Percentiles rank a stretch among this genome's conserved stretches.
phyloP scores from a whole-genome alignment of 139 green algal species.

The Chlorella sp. region DNA sequence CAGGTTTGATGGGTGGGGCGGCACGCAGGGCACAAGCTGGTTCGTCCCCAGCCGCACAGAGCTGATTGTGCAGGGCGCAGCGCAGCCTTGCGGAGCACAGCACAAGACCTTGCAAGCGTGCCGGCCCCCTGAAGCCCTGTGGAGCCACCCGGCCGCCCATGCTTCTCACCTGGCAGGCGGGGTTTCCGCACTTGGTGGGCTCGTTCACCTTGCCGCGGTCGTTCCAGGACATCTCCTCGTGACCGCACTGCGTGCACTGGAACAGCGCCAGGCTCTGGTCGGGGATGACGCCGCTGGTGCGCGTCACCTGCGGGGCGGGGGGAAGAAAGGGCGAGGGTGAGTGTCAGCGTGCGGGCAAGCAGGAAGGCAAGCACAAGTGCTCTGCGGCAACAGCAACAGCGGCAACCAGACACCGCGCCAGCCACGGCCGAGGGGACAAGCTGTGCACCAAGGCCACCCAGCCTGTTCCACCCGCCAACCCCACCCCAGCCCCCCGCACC shows the following conservation, averaged over 20 bases:
- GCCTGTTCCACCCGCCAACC: no score
- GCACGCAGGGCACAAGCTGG: not conserved
- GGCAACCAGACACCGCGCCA: no score
- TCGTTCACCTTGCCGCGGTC: slow-evolving; percentile 81
- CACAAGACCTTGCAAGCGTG: not conserved
- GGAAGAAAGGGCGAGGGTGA: no score
- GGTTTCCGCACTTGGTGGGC: slow-evolving; percentile 70
- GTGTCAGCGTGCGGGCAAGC: no score
- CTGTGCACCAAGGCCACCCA: no score
- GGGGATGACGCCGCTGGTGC: slow-evolving; percentile 89
- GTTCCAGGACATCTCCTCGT: slow-evolving; percentile 48
- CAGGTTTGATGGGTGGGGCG: not conserved
- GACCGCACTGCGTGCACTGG: slow-evolving; percentile 49
- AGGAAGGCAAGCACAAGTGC: no score
- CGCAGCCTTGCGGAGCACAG: not conserved
- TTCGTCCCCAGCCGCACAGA: no score
- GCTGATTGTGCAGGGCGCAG: no score
- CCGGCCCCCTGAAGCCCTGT: not conserved
- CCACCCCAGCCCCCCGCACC: slow-evolving; percentile 33
- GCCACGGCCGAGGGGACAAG: no score
- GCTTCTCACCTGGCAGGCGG: slow-evolving; percentile 58
- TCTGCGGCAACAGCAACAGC: no score
- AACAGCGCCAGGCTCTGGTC: slow-evolving; percentile 84
- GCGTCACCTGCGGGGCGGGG: slow-evolving; percentile 66
- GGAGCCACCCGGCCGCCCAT: not conserved